phyloP scores from a whole-genome alignment of 306 rosid genomes.

The Cajanus cajan region DNA sequence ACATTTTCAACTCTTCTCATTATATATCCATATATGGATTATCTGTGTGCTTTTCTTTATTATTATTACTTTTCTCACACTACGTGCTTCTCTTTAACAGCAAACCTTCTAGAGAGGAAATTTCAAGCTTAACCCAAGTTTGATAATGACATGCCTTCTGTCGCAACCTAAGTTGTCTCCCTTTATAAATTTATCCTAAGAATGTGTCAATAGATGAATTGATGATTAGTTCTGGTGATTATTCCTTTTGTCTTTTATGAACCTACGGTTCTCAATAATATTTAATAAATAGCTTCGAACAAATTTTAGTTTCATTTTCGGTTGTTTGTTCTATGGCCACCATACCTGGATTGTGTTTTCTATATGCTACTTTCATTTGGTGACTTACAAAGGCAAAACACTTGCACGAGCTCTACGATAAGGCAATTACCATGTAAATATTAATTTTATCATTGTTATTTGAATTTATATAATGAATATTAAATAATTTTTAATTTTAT shows the following conservation, averaged over 20 bases:
- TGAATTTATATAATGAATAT: too few relatives aligned
- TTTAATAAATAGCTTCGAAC: background rate
- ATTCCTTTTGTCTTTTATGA: slow-evolving; percentile 46
- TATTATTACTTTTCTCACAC: background rate
- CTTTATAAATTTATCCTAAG: slow-evolving; percentile 23
- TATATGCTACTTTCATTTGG: background rate
- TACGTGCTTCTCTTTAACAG: slow-evolving; percentile 7
- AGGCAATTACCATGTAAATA: too few relatives aligned
- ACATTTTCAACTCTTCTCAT: slow-evolving; percentile 47
- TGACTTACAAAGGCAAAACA: background rate
- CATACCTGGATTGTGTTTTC: background rate
- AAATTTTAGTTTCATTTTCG: slow-evolving; percentile 14
- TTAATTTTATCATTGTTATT: too few relatives aligned
- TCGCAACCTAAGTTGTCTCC: slow-evolving; percentile 41
- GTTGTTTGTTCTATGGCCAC: background rate
- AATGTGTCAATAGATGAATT: slow-evolving; percentile 38
- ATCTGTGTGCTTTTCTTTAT: background rate
- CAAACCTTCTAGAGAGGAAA: slow-evolving; percentile 45
- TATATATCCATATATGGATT: slow-evolving; percentile 30
- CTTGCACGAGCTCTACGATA: background rate
- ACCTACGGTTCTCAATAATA: slow-evolving; percentile 17
- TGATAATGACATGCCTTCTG: slow-evolving; percentile 55
- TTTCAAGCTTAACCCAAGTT: slow-evolving; percentile 23
- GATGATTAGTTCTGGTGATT: slow-evolving; percentile 39
- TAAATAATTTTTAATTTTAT: too few relatives aligned